Conservation (phyloP, 345 rosid genomes). For the Excoecaria cochinchinensis region DNA sequence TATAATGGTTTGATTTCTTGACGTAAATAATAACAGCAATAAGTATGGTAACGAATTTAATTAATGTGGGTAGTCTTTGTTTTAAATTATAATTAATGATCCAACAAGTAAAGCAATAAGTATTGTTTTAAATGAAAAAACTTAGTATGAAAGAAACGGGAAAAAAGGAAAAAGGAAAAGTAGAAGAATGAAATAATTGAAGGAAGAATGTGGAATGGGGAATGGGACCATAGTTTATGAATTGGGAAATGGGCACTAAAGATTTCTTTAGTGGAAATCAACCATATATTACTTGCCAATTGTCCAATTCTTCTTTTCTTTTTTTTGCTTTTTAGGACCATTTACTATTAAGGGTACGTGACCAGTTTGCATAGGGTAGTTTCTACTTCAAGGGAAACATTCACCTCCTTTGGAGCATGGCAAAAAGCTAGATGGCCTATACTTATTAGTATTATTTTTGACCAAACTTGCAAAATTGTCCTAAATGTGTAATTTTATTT, state of each 20-base stretch:
- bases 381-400: slow-evolving; percentile 30
- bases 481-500: no score
- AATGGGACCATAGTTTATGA: not conserved
- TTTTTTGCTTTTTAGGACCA: not conserved
- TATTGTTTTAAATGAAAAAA: not conserved
- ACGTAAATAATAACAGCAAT: not conserved
- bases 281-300: not conserved
- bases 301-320: slow-evolving; percentile 9
- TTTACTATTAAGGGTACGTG: not conserved
- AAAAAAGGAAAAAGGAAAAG: not conserved
- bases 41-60: not conserved
- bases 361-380: slow-evolving; percentile 6
- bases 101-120: no score
- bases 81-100: not conserved
- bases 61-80: not conserved
- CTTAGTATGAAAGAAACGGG: slow-evolving; percentile 5
- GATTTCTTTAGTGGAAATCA: slow-evolving; percentile 19
- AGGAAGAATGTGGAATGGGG: slow-evolving; percentile 2
- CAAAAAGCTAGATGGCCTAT: not conserved
- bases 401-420: not conserved
- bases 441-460: no score
- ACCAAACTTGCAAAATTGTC: no score
- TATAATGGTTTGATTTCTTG: not conserved
- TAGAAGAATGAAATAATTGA: slow-evolving; percentile 10
- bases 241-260: not conserved